These are phyloP conservation scores for Fusarium decemcellulare DNA, from an alignment of 2,329 filamentous ascomycete genomes.

Conservation along the genomic window DNA sequence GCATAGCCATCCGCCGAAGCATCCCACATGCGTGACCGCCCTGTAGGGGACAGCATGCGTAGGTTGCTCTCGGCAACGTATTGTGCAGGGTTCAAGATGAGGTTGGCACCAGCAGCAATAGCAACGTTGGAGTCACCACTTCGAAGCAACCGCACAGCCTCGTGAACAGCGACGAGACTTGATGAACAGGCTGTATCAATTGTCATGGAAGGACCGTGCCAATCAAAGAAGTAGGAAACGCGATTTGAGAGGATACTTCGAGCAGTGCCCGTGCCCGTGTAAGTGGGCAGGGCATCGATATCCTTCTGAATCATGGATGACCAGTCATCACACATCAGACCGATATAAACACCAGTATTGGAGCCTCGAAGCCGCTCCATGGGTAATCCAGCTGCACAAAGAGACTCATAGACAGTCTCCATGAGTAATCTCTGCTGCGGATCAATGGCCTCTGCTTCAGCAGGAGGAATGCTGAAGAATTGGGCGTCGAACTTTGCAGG, in stretches of 20 bases:
- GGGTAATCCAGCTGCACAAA: not conserved
- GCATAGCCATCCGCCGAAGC: slow-evolving; percentile 60
- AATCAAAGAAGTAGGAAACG: slow-evolving; percentile 1
- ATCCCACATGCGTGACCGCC: slow-evolving; percentile 56
- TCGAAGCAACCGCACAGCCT: slow-evolving; percentile 35
- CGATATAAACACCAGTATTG: slow-evolving; percentile 1
- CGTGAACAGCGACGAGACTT: slow-evolving; percentile 13
- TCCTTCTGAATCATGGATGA: not conserved
- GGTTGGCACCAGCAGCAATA: slow-evolving; percentile 42
- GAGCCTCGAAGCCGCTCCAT: not conserved
- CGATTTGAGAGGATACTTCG: slow-evolving; percentile 1
- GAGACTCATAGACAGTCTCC: slow-evolving; percentile 3
- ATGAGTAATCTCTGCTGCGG: slow-evolving; percentile 40
- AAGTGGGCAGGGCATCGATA: not conserved
- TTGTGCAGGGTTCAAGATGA: slow-evolving; percentile 33
- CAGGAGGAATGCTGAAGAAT: slow-evolving; percentile 57
- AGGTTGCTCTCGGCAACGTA: slow-evolving; percentile 29
- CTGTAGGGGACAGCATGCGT: slow-evolving; percentile 39
- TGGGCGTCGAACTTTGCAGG: slow-evolving; percentile 43
- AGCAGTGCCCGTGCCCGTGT: not conserved
- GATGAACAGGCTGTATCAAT: slow-evolving; percentile 55
- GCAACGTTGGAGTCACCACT: slow-evolving; percentile 46
- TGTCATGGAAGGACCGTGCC: slow-evolving; percentile 47
- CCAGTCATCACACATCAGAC: not conserved
- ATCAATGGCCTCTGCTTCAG: slow-evolving; percentile 57